These are phyloP conservation scores for Hanseniaspora nectarophila DNA, from an alignment of 805 yeast genomes.

Conservation along the genomic window DNA sequence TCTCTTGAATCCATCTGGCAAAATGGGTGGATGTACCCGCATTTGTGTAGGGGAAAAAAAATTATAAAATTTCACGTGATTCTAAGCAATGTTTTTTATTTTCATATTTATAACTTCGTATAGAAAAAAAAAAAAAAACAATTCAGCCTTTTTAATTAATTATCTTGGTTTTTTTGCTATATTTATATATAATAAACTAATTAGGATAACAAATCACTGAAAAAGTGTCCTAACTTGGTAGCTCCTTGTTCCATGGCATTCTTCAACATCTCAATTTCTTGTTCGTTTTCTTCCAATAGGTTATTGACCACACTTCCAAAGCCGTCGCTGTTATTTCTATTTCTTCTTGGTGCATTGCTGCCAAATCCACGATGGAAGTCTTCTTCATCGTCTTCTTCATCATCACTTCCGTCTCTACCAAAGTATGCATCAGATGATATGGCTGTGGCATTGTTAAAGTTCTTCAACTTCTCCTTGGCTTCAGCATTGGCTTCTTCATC, in stretches of 20 bases:
- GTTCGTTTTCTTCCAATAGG: constrained; percentile 57
- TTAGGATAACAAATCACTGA: constrained; percentile 64
- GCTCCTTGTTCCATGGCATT: constrained; percentile 94
- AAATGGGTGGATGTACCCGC: too few species aligned
- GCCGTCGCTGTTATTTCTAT: constrained; percentile 21
- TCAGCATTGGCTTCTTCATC: constrained; percentile 69
- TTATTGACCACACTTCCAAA: constrained; percentile 46
- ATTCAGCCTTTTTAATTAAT: too few species aligned
- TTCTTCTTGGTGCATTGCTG: constrained; percentile 24
- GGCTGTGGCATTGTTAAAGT: constrained; percentile 71
- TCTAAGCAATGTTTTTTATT: neutral
- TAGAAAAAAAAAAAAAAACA: neutral
- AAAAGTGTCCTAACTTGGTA: constrained; percentile 66
- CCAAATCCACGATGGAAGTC: constrained; percentile 16
- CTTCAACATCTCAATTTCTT: constrained; percentile 77
- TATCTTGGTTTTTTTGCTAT: too few species aligned
- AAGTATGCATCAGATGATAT: constrained; percentile 88
- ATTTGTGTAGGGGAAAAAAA: neutral
- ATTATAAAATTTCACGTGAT: neutral
- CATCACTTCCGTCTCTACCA: constrained; percentile 63
- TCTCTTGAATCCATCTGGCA: too few species aligned
- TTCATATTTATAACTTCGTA: neutral
- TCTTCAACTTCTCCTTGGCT: constrained; percentile 66
- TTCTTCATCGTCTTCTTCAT: constrained; percentile 21
- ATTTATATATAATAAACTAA: neutral